Evolutionary conservation across 305 asterid species (phyloP), one percentile per base, ranked within the genome.

Genomic region (Fraxinus nigra): DNA sequence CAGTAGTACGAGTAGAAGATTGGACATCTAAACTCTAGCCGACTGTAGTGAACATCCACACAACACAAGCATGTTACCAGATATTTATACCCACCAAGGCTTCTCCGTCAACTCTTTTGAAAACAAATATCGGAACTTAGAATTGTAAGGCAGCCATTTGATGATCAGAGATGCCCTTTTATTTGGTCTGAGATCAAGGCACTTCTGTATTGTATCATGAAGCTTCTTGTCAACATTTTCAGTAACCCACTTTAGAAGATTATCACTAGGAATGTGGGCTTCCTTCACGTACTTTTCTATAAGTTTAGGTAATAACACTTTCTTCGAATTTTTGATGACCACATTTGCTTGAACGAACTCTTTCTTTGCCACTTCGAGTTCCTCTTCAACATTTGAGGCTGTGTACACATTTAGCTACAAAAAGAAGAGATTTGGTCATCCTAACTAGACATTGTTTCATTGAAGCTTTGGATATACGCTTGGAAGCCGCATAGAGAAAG

Each of bases 351-450:
- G 90, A 73, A 91, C 89, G 81, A 89, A 91, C 81, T 88, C 91
- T 84, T 82, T 87, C 82, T 88, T 89, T 26, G 94, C 92, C 28
- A 84, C 85, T 83, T 91, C 89, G 56, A 91, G 72, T 84, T 91
- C 92, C 48, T 86, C 94, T 76, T 65, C 78, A 11, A 91, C 82
- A 37, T 89, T 85, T 4, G 89, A 80, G 28, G 91, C 88, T 5
- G 92, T 89, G 46, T 89, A 91, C n/a, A 89, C 93, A 81, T 85
- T 87, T 86, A 89, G 87, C 92, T 90, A 77, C 81, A 83, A 1
- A 85, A 63, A 33, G 13, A 61, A 77, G 84, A 38, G 33, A 22
- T 61, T 59, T 61, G 72, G 72, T 61, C 33, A 61, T 7, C 33
- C 4, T 8, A 20, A 7, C 5, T 61, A 61, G 70, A 61, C 78